phyloP scores from a whole-genome alignment of 345 rosid species.

The Sapria himalayana region DNA sequence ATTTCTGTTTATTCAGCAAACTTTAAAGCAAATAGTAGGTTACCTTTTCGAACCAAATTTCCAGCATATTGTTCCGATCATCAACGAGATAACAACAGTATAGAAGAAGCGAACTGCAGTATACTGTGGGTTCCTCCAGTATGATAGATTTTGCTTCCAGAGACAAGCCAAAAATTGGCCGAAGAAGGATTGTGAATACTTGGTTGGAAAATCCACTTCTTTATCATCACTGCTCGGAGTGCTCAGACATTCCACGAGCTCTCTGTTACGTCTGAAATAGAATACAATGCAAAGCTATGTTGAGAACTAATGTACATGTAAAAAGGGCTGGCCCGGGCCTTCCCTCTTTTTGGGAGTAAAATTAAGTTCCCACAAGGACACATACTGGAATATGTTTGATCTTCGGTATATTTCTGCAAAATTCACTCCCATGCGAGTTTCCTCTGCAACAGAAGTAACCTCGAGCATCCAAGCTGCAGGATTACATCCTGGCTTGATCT shows the following conservation, averaged over 20 bases:
- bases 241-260: slow-evolving; percentile 53
- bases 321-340: slow-evolving; percentile 1
- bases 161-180: slow-evolving; percentile 79
- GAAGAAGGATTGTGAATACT: slow-evolving; percentile 53
- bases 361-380: slow-evolving; percentile 6
- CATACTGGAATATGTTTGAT: slow-evolving; percentile 61
- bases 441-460: slow-evolving; percentile 60
- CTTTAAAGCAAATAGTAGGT: no score
- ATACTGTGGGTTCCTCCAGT: slow-evolving; percentile 93
- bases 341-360: not conserved
- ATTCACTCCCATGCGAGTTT: slow-evolving; percentile 49
- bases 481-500: slow-evolving; percentile 60
- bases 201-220: slow-evolving; percentile 61
- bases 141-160: slow-evolving; percentile 90
- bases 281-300: slow-evolving; percentile 7
- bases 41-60: slow-evolving; percentile 74
- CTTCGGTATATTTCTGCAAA: slow-evolving; percentile 71
- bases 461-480: slow-evolving; percentile 99
- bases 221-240: slow-evolving; percentile 41
- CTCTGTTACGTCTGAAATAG: slow-evolving; percentile 42
- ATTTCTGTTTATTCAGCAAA: no score
- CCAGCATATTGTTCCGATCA: slow-evolving; percentile 99
- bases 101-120: slow-evolving; percentile 95
- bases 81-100: slow-evolving; percentile 69
- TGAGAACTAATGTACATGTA: not conserved